Conservation (phyloP, 768 basidiomycete genomes). For the Mycena vitilis region DNA sequence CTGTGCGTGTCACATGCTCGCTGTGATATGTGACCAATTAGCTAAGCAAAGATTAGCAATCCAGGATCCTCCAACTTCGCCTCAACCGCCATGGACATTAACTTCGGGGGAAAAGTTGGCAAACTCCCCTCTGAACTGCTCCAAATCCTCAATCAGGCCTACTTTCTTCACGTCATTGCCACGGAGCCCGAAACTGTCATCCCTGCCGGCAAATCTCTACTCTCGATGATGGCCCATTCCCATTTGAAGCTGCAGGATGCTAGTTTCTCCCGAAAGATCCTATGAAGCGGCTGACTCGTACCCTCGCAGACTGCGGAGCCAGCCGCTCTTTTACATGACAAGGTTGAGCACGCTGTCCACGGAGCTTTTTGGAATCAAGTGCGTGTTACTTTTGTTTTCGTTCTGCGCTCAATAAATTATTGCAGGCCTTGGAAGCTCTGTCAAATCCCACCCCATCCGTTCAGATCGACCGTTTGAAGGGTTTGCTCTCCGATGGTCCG, state of each 20-base stretch:
- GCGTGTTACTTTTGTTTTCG: constrained; percentile 36
- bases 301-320: constrained; percentile 7
- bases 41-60: too few species aligned
- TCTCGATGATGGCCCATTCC: constrained; percentile 66
- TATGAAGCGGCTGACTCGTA: neutral
- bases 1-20: too few species aligned
- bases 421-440: constrained; percentile 66
- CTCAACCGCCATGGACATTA: too few species aligned
- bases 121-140: constrained; percentile 67
- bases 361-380: constrained; percentile 84
- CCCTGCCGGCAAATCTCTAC: constrained; percentile 78
- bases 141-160: constrained; percentile 66
- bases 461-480: constrained; percentile 69
- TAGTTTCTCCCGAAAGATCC: neutral
- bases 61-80: too few species aligned
- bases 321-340: constrained; percentile 44
- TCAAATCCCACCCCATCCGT: constrained; percentile 67
- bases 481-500: constrained; percentile 29
- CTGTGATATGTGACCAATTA: too few species aligned
- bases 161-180: constrained; percentile 76
- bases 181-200: constrained; percentile 69
- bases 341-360: constrained; percentile 67
- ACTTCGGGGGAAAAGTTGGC: constrained; percentile 17
- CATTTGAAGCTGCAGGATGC: constrained; percentile 36
- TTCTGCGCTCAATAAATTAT: neutral